Conservation (phyloP, 257 asterid species). For the Nyctanthes arbortristis region DNA sequence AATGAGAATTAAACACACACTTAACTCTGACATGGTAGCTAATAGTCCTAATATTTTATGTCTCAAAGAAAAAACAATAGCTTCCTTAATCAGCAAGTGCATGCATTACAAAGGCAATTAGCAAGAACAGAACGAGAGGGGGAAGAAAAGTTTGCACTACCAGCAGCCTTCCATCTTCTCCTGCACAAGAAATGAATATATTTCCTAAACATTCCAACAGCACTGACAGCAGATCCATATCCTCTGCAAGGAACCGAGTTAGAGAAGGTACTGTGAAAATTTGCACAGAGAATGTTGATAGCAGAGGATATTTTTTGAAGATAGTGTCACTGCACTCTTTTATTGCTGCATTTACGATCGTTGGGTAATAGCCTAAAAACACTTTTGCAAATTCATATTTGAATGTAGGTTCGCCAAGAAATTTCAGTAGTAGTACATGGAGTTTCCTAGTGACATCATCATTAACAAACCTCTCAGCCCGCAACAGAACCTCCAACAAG, state of each 20-base stretch:
- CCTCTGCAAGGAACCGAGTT: slow-evolving; percentile 85
- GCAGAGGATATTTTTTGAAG: slow-evolving; percentile 57
- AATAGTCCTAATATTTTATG: neutral
- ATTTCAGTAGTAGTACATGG: slow-evolving; percentile 82
- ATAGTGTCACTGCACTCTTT: slow-evolving; percentile 57
- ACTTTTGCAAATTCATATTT: slow-evolving; percentile 90
- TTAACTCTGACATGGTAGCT: neutral
- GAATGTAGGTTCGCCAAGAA: slow-evolving; percentile 87
- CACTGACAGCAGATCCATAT: slow-evolving; percentile 78
- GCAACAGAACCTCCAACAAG: slow-evolving; percentile 72
- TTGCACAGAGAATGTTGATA: slow-evolving; percentile 89
- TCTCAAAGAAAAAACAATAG: neutral
- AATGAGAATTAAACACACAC: too few species aligned
- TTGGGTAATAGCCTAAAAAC: slow-evolving; percentile 80
- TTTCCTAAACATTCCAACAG: slow-evolving; percentile 73
- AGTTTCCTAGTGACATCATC: slow-evolving; percentile 55
- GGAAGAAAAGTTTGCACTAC: slow-evolving; percentile 37
- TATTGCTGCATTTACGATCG: slow-evolving; percentile 54
- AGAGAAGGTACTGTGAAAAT: slow-evolving; percentile 85
- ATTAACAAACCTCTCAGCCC: slow-evolving; percentile 65
- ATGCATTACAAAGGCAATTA: slow-evolving; percentile 8
- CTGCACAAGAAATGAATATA: slow-evolving; percentile 60
- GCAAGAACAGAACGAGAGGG: neutral
- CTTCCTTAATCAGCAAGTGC: slow-evolving; percentile 8
- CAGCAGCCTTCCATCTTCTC: slow-evolving; percentile 79